Base-by-base conservation (phyloP, 1,139 yeast genomes). In the Debaryomyces singareniensis region DNA sequence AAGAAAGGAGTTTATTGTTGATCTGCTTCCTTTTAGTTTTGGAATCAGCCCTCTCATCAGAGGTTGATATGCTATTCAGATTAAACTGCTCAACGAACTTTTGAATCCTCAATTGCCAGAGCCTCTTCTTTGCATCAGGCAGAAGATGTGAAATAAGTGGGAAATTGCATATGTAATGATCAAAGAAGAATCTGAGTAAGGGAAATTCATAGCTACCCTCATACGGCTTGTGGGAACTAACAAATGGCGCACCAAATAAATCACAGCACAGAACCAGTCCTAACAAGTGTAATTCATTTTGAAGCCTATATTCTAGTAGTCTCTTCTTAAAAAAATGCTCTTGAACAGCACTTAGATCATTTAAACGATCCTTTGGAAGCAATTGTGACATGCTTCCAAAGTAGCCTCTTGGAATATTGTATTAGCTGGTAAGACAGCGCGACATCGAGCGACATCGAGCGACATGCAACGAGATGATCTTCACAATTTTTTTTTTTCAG, bases 281-380 rank as follows among this genome's bases (percentile, higher is more conserved):
- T 30, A 87, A 58, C 20, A 55, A 52, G 24, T 60, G 71, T 26
- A 86, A 61, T 52, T 89, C 97, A 5, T 67, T 52, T 15, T 68
- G 65, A 23, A 87, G 55, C 44, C 83, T 72, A 11, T 70, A 61
- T 39, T 76, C 72, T 20, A 89, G 58, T 22, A 89, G 63, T 53
- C 82, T 87, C 44, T 93, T 75, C 55, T 89, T 89, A 34, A 89
- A 66, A 51, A 83, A 84, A 46, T 89, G 96, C 53, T 85, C 94
- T 48, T 84, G 81, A 0, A 71, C 62, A 3, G 81, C 71, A n/a
- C 65, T 53, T 29, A 74, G 40, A n/a, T 35, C 44, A 38, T 46
- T 28, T 26, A 53, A 34, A 39, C 52, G 9, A 23, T 7, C 14
- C 13, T 18, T 9, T 18, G 21, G 21, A 9, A 9, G 21, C n/a